Percentiles rank a stretch among this genome's conserved stretches.
phyloP scores from a whole-genome alignment of 23 red algal species.

The Agarophyton chilense region DNA sequence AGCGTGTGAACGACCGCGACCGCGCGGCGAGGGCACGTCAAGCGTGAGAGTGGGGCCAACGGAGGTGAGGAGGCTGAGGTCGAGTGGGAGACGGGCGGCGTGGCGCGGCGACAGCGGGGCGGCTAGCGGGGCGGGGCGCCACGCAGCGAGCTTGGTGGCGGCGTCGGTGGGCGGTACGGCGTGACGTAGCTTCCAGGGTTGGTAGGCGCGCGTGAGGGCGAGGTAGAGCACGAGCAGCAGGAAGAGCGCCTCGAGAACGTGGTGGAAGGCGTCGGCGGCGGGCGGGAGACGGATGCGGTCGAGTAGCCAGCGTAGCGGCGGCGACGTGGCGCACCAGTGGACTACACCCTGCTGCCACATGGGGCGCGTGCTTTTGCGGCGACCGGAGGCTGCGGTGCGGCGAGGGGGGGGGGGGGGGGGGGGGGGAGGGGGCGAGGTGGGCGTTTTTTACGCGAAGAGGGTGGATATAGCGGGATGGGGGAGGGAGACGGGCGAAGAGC shows the following conservation, averaged over 20 bases:
- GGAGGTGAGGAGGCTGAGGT: slow-evolving; percentile 13
- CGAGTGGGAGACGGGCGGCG: slow-evolving; percentile 5
- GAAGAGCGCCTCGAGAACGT: slow-evolving; percentile 66
- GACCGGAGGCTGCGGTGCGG: too few species aligned
- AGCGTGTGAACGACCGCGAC: not conserved
- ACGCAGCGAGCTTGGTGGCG: slow-evolving; percentile 44
- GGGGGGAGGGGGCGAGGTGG: too few species aligned
- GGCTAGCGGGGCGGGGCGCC: slow-evolving; percentile 51
- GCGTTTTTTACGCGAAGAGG: too few species aligned
- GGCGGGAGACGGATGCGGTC: not conserved
- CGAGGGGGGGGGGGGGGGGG: too few species aligned
- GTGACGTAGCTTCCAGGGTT: slow-evolving; percentile 35
- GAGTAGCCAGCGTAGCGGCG: not conserved
- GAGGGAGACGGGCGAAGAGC: too few species aligned
- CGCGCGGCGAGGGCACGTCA: too few species aligned
- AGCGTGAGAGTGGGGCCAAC: not conserved
- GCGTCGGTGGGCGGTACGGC: slow-evolving; percentile 18
- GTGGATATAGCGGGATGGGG: too few species aligned
- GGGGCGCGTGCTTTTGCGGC: too few species aligned
- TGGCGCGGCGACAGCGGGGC: not conserved
- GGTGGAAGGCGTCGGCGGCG: slow-evolving; percentile 50
- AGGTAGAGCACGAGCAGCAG: slow-evolving; percentile 65
- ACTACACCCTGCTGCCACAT: too few species aligned
- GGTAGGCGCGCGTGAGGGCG: slow-evolving; percentile 63
- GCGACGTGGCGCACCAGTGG: too few species aligned